Conservation (phyloP, 495 filamentous ascomycete species). For the Daldinia caldariorum region DNA sequence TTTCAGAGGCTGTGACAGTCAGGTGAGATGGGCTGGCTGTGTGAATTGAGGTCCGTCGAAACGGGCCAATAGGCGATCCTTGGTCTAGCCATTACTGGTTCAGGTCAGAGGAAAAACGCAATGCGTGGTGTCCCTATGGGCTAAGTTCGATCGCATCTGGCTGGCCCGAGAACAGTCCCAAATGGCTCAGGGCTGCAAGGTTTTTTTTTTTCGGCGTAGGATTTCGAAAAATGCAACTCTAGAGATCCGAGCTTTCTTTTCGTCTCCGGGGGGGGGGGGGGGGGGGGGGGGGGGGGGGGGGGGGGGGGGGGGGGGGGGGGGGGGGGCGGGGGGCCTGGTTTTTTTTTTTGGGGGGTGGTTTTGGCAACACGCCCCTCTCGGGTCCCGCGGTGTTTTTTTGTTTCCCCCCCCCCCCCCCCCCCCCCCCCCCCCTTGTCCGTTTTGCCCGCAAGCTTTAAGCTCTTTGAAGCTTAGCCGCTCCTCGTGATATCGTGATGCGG, state of each 20-base stretch:
- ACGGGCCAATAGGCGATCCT: conserved; percentile 38
- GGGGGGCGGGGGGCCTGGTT: too few species aligned
- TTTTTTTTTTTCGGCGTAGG: conserved; percentile 18
- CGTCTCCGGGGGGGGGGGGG: too few species aligned
- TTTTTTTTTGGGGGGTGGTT: too few species aligned
- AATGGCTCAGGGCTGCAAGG: conserved; percentile 23
- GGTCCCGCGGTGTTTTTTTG: too few species aligned
- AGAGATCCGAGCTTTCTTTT: conserved; percentile 33
- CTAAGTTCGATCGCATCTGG: conserved; percentile 32
- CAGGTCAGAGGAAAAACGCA: conserved; percentile 5
- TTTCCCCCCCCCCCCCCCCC: too few species aligned
- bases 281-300: too few species aligned
- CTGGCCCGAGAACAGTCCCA: conserved; percentile 1
- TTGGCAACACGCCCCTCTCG: too few species aligned
- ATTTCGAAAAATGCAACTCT: conserved; percentile 40
- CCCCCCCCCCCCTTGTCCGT: conserved; percentile 15
- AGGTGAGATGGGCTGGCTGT: conserved; percentile 39
- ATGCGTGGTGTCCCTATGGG: background rate
- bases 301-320: too few species aligned
- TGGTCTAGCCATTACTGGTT: conserved; percentile 27
- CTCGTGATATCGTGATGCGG: conserved; percentile 42
- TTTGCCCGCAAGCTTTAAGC: conserved; percentile 29
- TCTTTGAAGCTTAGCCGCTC: conserved; percentile 34
- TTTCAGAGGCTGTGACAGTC: conserved; percentile 38
- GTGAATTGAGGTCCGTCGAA: conserved; percentile 34